Evolutionary conservation across 1,284 basidiomycete species (phyloP).

Genomic region (Rhodotorula sp.): DNA sequence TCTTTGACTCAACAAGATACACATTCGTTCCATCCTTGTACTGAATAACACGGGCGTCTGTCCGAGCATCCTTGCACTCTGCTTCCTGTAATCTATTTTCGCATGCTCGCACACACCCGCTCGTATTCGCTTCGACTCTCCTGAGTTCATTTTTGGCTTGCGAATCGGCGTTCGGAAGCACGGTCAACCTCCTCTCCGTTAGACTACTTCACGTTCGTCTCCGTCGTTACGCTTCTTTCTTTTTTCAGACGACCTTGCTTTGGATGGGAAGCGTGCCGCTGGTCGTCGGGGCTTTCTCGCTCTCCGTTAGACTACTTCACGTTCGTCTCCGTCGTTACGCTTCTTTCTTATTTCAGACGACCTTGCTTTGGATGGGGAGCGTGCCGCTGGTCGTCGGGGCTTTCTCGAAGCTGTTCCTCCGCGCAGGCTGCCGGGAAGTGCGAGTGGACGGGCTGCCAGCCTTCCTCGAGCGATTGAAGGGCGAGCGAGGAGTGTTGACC

Average conservation of each 20-base stretch:
- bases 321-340: not conserved
- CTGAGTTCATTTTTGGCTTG: no score
- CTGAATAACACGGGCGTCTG: no score
- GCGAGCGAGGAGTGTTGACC: conserved; percentile 71
- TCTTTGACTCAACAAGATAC: no score
- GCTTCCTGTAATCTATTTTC: no score
- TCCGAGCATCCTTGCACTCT: no score
- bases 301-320: no score
- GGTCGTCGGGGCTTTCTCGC: conserved; percentile 53
- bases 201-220: not conserved
- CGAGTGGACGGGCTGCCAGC: conserved; percentile 66
- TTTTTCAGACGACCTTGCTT: not conserved
- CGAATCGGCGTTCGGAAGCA: no score
- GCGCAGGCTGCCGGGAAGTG: conserved; percentile 63
- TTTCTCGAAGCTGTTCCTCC: conserved; percentile 71
- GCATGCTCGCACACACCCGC: no score
- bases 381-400: conserved; percentile 36
- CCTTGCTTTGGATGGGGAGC: conserved; percentile 18
- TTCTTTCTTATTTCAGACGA: not conserved
- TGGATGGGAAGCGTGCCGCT: conserved; percentile 35
- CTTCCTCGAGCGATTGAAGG: conserved; percentile 63
- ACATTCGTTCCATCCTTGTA: no score
- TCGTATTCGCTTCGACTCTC: no score
- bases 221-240: not conserved
- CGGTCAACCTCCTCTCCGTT: not conserved